These are phyloP conservation scores for Cyclotella choctawhatcheeana DNA, from an alignment of 108 stramenopile genomes.

Conservation along the genomic window DNA sequence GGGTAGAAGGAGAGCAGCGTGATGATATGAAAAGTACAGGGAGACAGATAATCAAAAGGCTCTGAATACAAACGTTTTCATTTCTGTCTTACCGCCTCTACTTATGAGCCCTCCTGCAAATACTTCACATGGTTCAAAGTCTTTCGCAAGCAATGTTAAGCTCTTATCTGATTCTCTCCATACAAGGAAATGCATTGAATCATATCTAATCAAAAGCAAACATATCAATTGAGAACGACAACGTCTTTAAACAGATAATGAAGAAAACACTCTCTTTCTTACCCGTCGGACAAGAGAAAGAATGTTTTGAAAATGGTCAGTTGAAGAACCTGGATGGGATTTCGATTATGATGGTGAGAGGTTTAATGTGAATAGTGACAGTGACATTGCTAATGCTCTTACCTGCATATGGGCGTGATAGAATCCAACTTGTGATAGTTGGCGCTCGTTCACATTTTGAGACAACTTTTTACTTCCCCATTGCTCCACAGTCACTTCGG, in stretches of 20 bases:
- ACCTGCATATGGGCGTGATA: constrained; percentile 91
- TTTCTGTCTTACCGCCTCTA: constrained; percentile 55
- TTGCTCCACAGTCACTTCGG: constrained; percentile 89
- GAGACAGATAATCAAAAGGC: neutral
- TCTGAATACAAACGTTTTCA: neutral
- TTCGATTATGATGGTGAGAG: too few species aligned
- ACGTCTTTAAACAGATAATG: too few species aligned
- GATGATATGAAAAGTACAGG: neutral
- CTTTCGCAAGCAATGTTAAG: constrained; percentile 86
- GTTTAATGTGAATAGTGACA: too few species aligned
- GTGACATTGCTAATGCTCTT: too few species aligned
- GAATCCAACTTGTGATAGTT: constrained; percentile 93
- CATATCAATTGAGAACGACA: too few species aligned
- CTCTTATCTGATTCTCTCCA: constrained; percentile 91
- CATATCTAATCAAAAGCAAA: too few species aligned
- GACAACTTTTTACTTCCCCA: constrained; percentile 83
- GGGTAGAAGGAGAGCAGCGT: neutral
- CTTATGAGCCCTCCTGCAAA: constrained; percentile 85
- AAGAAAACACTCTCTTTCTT: constrained; percentile 16
- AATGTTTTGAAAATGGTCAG: constrained; percentile 86
- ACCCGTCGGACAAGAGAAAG: constrained; percentile 78
- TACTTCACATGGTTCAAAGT: constrained; percentile 84
- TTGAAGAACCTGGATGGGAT: constrained; percentile 70
- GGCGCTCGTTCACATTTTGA: too few species aligned
- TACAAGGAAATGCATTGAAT: constrained; percentile 86